Percentiles rank a stretch among this genome's conserved stretches.
These are phyloP conservation scores for Boeremia exigua DNA, from an alignment of 2,329 filamentous ascomycete species.

Conservation along the genomic window DNA sequence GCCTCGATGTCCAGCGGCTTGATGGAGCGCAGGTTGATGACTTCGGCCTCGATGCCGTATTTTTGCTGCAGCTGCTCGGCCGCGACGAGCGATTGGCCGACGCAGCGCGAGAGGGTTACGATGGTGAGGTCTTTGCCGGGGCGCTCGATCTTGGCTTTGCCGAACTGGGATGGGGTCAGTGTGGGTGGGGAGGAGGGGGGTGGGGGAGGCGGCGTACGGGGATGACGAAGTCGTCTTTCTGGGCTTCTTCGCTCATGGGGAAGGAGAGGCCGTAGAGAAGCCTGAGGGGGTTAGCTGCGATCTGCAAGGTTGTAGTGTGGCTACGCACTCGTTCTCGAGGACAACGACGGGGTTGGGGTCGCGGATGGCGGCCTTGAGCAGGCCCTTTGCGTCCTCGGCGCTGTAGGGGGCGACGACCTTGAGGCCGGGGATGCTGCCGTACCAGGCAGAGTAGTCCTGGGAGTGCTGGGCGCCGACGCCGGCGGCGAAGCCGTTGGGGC, in stretches of 20 bases:
- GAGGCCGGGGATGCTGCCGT: constrained; percentile 94
- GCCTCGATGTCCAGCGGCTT: constrained; percentile 96
- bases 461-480: constrained; percentile 98
- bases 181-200: constrained; percentile 18
- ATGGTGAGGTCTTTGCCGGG: constrained; percentile 95
- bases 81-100: constrained; percentile 87
- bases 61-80: constrained; percentile 94
- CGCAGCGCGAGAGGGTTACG: constrained; percentile 91
- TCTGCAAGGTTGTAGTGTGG: neutral
- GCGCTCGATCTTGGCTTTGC: constrained; percentile 99
- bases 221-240: constrained; percentile 95
- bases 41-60: constrained; percentile 93
- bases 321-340: constrained; percentile 58
- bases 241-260: constrained; percentile 96
- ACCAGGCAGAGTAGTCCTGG: constrained; percentile 98
- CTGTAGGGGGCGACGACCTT: constrained; percentile 98
- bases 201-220: constrained; percentile 57
- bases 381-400: constrained; percentile 96
- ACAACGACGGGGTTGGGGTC: constrained; percentile 95
- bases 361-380: constrained; percentile 95
- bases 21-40: constrained; percentile 96
- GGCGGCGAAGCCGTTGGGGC: constrained; percentile 95
- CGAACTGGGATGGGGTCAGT: constrained; percentile 61
- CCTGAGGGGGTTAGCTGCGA: constrained; percentile 52
- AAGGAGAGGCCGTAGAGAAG: constrained; percentile 90